Evolutionary conservation across 1,139 yeast species (phyloP).

Genomic region (Suhomyces kunorum): DNA sequence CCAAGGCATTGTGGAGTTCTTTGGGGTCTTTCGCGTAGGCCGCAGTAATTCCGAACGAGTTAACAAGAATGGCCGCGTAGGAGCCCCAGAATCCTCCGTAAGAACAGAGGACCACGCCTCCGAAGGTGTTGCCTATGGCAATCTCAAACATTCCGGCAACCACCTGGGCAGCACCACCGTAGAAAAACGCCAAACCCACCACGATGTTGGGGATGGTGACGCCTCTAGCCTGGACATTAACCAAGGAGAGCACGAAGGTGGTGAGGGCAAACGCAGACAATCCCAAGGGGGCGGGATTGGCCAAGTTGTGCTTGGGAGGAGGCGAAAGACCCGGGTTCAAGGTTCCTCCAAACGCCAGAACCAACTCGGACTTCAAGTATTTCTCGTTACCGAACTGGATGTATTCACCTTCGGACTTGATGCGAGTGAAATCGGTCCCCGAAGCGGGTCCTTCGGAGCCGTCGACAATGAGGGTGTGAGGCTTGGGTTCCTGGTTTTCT

Average conservation of each 20-base stretch:
- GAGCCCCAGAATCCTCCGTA: constrained; percentile 92
- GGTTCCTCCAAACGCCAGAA: constrained; percentile 74
- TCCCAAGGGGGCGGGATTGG: constrained; percentile 89
- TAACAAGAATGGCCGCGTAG: constrained; percentile 70
- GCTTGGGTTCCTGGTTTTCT: constrained; percentile 11
- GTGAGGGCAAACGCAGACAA: constrained; percentile 82
- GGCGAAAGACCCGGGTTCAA: constrained; percentile 64
- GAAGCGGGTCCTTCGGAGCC: constrained; percentile 3
- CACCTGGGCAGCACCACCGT: constrained; percentile 79
- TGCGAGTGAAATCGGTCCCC: constrained; percentile 12
- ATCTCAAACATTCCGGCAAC: constrained; percentile 79
- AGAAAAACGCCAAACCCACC: constrained; percentile 76
- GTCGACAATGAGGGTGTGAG: constrained; percentile 7
- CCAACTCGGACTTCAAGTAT: constrained; percentile 55
- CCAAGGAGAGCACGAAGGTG: constrained; percentile 74
- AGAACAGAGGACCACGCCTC: constrained; percentile 81
- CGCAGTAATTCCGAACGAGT: constrained; percentile 68
- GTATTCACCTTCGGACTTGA: constrained; percentile 51
- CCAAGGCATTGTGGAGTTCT: constrained; percentile 55
- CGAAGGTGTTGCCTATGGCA: constrained; percentile 80
- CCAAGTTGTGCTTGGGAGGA: constrained; percentile 71
- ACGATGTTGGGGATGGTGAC: constrained; percentile 54
- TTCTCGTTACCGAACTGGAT: constrained; percentile 72
- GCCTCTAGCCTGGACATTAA: constrained; percentile 56
- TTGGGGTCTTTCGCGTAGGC: constrained; percentile 50